Base-by-base conservation (phyloP, 805 yeast genomes). In the Soucietia sequanensis region DNA sequence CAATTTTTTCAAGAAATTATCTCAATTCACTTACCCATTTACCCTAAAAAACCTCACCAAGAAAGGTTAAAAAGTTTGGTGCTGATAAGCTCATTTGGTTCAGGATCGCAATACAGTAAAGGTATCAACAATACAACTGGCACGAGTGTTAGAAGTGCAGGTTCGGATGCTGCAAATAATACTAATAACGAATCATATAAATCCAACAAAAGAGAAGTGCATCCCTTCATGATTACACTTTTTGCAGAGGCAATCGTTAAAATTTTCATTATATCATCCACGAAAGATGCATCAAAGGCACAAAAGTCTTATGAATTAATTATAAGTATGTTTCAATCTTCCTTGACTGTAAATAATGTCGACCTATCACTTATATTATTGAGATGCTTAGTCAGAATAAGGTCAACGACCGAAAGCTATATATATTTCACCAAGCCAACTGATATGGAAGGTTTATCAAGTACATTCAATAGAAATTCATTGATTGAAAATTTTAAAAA, bases 381-480 rank as follows among this genome's bases (percentile, higher is more conserved):
- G 5, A 69, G 81, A 33, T 58, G 78, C 11, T 57, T 84, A 35
- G 60, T 75, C 13, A 63, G 88, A 41, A 60, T 81, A 1, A 64
- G 91, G 34, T 65, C 65, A 0, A 70, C 78, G 2, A 50, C 61
- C 10, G 69, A 68, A 3, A 62, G 66, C 5, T 57, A 54, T 23
- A 56, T 83, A 2, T 76, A 67, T 47, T 59, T 83, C 27, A 57
- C 76, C 2, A 60, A 67, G 6, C 82, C 84, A 4, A 52, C 57
- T 1, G 86, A 84, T 50, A 76, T 81, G 65, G 82, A 76, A 27
- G 88, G 86, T 0, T 56, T 84, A 12, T 75, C 87, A 7, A 73
- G 80, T 2, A 72, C 78, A 0, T 67, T 83, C 34, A 70, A 73
- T 4, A 65, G 87, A 49, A 75, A 76, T 39, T 48, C 56, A 18